These are phyloP conservation scores for Hericium erinaceus DNA, from an alignment of 768 basidiomycete species.

Conservation along the genomic window DNA sequence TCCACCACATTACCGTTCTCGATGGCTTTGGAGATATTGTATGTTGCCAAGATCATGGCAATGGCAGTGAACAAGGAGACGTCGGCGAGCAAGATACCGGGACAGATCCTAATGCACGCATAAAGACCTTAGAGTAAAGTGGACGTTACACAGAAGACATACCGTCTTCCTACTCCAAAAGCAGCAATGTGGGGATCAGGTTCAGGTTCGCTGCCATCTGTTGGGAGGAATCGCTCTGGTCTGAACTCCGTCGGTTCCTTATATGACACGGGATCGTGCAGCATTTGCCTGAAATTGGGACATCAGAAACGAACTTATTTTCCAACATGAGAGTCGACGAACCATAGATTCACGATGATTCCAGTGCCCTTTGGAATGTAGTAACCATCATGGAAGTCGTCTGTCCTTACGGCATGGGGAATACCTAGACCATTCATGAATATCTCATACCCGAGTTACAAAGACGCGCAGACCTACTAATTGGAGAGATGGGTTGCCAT, in stretches of 20 bases:
- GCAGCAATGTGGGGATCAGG: neutral
- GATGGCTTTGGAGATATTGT: constrained; percentile 21
- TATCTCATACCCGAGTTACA: neutral
- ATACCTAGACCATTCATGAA: constrained; percentile 10
- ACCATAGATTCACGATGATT: constrained; percentile 24
- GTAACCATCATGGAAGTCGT: constrained; percentile 23
- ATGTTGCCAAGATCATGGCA: constrained; percentile 23
- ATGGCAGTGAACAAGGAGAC: constrained; percentile 19
- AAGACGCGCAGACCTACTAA: constrained; percentile 7
- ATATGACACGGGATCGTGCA: constrained; percentile 23
- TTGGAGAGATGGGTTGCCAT: constrained; percentile 18
- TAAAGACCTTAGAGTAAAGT: neutral
- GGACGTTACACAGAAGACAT: neutral
- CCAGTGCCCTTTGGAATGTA: constrained; percentile 22
- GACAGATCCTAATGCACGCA: neutral
- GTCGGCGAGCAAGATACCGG: constrained; percentile 19
- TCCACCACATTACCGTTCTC: constrained; percentile 20
- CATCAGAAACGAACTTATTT: neutral
- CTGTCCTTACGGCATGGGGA: constrained; percentile 19
- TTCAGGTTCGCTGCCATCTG: neutral
- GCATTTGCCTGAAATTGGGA: constrained; percentile 15
- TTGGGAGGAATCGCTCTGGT: constrained; percentile 25
- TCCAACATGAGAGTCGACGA: neutral
- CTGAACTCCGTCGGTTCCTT: constrained; percentile 29
- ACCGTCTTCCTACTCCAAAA: neutral